phyloP scores from a whole-genome alignment of 345 rosid genomes.

The Eucalyptus sideroxylon region DNA sequence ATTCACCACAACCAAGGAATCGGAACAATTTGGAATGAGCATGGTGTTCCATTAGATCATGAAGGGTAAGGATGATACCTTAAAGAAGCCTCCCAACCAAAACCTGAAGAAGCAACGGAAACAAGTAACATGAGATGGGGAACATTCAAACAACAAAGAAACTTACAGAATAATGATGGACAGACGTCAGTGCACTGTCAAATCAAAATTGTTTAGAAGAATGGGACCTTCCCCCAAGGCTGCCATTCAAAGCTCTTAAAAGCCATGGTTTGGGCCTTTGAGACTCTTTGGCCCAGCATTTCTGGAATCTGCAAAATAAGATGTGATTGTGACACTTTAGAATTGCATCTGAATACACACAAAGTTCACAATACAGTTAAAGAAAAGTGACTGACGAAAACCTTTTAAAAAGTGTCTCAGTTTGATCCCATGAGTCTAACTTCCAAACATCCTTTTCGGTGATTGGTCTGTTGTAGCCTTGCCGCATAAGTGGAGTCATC shows the following conservation, averaged over 20 bases:
- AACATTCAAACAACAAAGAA: neutral
- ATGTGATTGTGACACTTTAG: neutral
- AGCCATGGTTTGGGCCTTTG: constrained; percentile 70
- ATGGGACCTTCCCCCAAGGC: constrained; percentile 69
- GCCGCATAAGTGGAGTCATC: constrained; percentile 88
- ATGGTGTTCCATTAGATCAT: neutral
- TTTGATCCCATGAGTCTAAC: constrained; percentile 89
- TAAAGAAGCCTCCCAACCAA: constrained; percentile 84
- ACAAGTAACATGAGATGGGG: neutral
- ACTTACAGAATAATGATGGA: neutral
- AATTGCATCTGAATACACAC: neutral
- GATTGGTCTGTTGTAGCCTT: constrained; percentile 75
- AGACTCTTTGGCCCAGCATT: constrained; percentile 68
- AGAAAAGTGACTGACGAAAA: constrained; percentile 4
- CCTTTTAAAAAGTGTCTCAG: constrained; percentile 66
- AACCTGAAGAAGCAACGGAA: constrained; percentile 33
- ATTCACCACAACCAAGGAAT: neutral
- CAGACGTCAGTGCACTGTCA: neutral
- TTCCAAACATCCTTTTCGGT: constrained; percentile 94
- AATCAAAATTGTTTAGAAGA: neutral
- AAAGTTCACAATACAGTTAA: neutral
- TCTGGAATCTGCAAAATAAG: constrained; percentile 49
- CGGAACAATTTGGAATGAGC: neutral
- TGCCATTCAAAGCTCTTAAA: constrained; percentile 69
- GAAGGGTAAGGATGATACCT: constrained; percentile 34